These are phyloP conservation scores for Neurospora terricola DNA, from an alignment of 495 filamentous ascomycete genomes.

Conservation along the genomic window DNA sequence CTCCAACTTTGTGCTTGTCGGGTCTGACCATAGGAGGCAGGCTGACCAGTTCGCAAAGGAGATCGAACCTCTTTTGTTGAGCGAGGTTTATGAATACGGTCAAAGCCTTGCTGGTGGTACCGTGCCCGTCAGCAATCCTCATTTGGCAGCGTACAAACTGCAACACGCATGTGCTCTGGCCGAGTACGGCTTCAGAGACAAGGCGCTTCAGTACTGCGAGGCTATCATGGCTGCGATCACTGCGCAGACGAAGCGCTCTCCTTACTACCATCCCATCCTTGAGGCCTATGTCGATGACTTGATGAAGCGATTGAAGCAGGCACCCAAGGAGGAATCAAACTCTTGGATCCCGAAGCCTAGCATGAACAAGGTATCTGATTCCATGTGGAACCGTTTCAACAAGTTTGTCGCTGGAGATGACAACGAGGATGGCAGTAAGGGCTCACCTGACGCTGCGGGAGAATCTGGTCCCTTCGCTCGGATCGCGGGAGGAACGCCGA, in stretches of 20 bases:
- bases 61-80: constrained; percentile 75
- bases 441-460: constrained; percentile 45
- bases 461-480: constrained; percentile 74
- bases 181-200: constrained; percentile 68
- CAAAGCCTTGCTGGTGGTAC: constrained; percentile 52
- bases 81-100: constrained; percentile 87
- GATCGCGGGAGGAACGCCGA: constrained; percentile 66
- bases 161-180: constrained; percentile 75
- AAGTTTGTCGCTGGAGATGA: constrained; percentile 94
- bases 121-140: constrained; percentile 52
- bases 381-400: constrained; percentile 82
- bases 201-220: constrained; percentile 88
- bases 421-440: constrained; percentile 47
- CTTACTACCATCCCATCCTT: constrained; percentile 70
- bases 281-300: constrained; percentile 74
- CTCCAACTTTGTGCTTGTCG: constrained; percentile 70
- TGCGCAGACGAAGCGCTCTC: constrained; percentile 69
- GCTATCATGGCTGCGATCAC: constrained; percentile 69
- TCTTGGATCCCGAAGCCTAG: constrained; percentile 87
- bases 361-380: constrained; percentile 86
- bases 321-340: constrained; percentile 58
- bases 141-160: constrained; percentile 82
- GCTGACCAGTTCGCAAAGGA: constrained; percentile 61
- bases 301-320: constrained; percentile 68
- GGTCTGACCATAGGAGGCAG: constrained; percentile 62